Evolutionary conservation across 176 grass and related monocot genomes (phyloP), one percentile per base, ranked within the genome.

Genomic region (Cymbopogon citratus): DNA sequence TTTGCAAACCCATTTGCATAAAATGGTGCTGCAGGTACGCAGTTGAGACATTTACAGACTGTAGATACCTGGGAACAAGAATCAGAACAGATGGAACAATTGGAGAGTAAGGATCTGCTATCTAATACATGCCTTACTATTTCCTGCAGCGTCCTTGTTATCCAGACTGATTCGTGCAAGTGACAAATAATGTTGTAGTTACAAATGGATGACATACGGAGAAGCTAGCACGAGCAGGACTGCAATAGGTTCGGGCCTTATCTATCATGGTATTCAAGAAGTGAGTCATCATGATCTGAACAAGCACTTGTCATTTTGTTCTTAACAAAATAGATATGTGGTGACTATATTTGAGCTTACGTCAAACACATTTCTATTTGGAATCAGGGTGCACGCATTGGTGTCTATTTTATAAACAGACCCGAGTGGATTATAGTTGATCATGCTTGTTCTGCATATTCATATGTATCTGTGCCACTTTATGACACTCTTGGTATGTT

Each of bases 141-240:
- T 64, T 3, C 29, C 4, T 80, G 76, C 71, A 80, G 24, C 28
- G 75, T 6, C 73, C 27, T 62, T 86, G 10, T 76, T 25, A 63
- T 75, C 45, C 51, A 43, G 3, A 29, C 3, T 69, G 46, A 76
- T 11, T 13, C 31, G 3, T 76, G 11, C 49, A 84, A 74, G 24
- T 85, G 45, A 12, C 18, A 26, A 65, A 80, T 62, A 62, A 69
- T 14, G 45, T 39, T 78, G 61, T 63, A 98, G 95, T 26, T 98
- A 98, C 84, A 93, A 91, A 89, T 98, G 95, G 95, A 94, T 98
- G 86, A 98, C 95, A 0, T 98, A 94, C 81, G 88, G 95, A 82
- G 95, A 98, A 90, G 86, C 79, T 73, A 89, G 92, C 85, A 92
- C 86, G 0, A 87, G 81, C 46, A 83, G 92, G 36, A 81, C 88